Percentiles rank a stretch among this genome's conserved stretches.
Evolutionary conservation across 139 green algal species (phyloP).

Genomic region (Asterochloris sp.): DNA sequence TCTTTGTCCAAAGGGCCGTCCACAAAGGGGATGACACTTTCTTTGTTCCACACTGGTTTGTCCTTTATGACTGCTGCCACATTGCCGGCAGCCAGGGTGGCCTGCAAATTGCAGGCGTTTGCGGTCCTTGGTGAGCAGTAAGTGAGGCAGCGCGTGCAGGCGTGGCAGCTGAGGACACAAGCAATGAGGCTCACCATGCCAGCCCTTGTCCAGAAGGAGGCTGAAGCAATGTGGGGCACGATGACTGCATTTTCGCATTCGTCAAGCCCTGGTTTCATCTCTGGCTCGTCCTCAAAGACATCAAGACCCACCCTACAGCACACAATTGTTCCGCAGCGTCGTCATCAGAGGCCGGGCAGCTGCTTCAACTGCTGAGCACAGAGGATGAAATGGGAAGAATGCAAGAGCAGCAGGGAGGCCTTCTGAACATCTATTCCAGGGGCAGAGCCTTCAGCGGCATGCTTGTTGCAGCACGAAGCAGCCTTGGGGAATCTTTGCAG

Average conservation of each 20-base stretch:
- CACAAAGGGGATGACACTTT: slow-evolving; percentile 84
- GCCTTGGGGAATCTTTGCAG: too few relatives aligned
- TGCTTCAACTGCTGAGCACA: too few relatives aligned
- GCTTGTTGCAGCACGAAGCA: too few relatives aligned
- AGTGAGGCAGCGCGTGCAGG: neutral
- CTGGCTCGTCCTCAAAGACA: slow-evolving; percentile 98
- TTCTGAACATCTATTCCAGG: too few relatives aligned
- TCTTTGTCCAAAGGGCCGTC: slow-evolving; percentile 71
- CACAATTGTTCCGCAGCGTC: neutral
- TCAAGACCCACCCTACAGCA: slow-evolving; percentile 71
- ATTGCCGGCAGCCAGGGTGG: slow-evolving; percentile 92
- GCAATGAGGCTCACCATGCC: slow-evolving; percentile 65
- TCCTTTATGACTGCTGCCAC: slow-evolving; percentile 75
- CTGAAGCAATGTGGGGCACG: slow-evolving; percentile 97
- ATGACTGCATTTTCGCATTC: slow-evolving; percentile 94
- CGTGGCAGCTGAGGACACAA: neutral
- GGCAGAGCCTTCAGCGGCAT: too few relatives aligned
- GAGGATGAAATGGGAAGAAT: too few relatives aligned
- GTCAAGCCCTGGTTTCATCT: slow-evolving; percentile 89
- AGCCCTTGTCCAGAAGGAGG: slow-evolving; percentile 85
- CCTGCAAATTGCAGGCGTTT: slow-evolving; percentile 39
- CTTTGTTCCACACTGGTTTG: slow-evolving; percentile 64
- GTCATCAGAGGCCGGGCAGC: too few relatives aligned
- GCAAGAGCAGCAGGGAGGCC: too few relatives aligned
- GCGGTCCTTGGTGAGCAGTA: neutral